Evolutionary conservation across 495 filamentous ascomycete genomes (phyloP), one percentile per base, ranked within the genome.

Genomic region (Aspergillus sclerotioniger): DNA sequence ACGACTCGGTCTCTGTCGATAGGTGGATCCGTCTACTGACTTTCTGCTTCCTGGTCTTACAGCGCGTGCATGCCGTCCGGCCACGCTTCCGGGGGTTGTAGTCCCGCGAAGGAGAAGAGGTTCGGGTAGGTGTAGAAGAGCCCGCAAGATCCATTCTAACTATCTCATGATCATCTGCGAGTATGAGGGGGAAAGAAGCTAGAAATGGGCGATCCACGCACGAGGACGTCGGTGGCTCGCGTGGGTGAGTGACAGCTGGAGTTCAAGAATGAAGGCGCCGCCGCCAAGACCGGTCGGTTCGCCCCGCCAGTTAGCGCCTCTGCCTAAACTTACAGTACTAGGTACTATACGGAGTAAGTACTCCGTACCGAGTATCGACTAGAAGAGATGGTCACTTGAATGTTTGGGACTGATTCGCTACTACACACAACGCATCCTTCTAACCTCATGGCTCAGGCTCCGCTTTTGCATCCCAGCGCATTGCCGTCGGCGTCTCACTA

Each of bases 11-110:
- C 25, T 25, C 25, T 5, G 5, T 25, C 8, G 33, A 37, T 10
- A 37, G 33, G 9, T 9, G n/a, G 9, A 37, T 52, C 29, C 33
- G 31, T 25, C 21, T 31, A 50, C 64, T 64, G 45, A 72, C 73
- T 67, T 71, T 80, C 60, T 83, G 80, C 58, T 83, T 83, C 55
- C 78, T 63, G 9, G 65, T 76, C 63, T 81, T 78, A 67, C 79
- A 83, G 48, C 79, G 71, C 51, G 79, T 76, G 57, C 80, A 83
- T 10, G 76, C 77, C 8, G 78, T 83, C 48, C 80, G 68, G 7
- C 74, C 76, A 31, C 80, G 73, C 67, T 82, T 82, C 21, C 78
- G 73, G 17, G 80, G 76, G 45, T 78, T 78, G 52, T 75, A 61
- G 41, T 74, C 72, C 52, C 60, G 64, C 3, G 67, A 68, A 12